A percentile compares a stretch with the other conserved stretches of the same genome.
Conservation (phyloP, 2,329 filamentous ascomycete genomes). For the Botryosphaeria dothidea region DNA sequence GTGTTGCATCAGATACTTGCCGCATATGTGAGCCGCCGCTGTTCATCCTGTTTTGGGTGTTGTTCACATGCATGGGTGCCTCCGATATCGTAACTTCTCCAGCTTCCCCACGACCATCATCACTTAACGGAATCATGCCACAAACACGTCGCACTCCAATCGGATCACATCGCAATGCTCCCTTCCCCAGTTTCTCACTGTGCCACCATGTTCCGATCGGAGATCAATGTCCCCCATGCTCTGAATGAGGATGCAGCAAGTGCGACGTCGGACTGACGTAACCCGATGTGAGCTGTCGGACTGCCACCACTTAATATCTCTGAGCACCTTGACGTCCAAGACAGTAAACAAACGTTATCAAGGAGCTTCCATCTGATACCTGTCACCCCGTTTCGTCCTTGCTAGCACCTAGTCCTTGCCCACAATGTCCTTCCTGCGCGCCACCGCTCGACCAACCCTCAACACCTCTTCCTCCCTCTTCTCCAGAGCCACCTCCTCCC, state of each 20-base stretch:
- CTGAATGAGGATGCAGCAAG: background rate
- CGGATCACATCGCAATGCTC: background rate
- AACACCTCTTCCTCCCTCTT: background rate
- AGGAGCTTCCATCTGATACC: too few relatives aligned
- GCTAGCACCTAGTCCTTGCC: background rate
- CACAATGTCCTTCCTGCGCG: background rate
- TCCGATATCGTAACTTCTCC: background rate
- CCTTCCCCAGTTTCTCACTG: background rate
- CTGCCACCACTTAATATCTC: background rate
- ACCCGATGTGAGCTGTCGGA: background rate
- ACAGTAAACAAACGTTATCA: background rate
- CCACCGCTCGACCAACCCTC: background rate
- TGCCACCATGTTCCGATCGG: background rate
- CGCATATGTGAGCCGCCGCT: background rate
- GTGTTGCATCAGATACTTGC: background rate
- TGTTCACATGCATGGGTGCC: background rate
- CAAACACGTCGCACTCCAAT: background rate
- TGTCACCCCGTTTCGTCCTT: background rate
- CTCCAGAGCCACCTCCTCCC: background rate
- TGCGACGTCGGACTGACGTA: conserved; percentile 1
- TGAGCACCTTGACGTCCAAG: background rate
- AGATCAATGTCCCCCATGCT: background rate
- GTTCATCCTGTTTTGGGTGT: background rate
- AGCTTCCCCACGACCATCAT: background rate
- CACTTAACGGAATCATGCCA: background rate